Evolutionary conservation across 106 monocot species (phyloP), one percentile per base, ranked within the genome.

Genomic region (Hemerocallis citrina): DNA sequence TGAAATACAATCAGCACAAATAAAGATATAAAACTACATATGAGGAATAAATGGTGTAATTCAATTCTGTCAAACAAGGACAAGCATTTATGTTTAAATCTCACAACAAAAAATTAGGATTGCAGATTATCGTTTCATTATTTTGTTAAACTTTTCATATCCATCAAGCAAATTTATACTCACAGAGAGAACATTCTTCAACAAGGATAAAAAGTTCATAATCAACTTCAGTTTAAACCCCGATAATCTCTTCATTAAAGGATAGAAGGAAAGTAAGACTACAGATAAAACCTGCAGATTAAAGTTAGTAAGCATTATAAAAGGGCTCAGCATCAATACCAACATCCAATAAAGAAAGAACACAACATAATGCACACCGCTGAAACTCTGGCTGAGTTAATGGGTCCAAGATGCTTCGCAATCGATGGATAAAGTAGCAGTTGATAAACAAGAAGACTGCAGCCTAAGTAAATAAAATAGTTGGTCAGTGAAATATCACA

Each of bases 141-240:
- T n/a, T n/a, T n/a, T 47, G 21, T 21, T 11, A 22, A 47, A 10
- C 17, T 21, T 47, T 35, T 30, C 34, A 58, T 35, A 58, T 34
- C n/a, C n/a, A n/a, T 47, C 16, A 32, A 46, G 7, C 10, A 19
- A 63, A 44, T 33, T 15, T 63, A 28, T 54, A 90, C 95, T 86
- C 58, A 96, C 95, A 28, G 74, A 66, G 11, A 96, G 62, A 66
- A 75, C 24, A 73, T 74, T 84, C 67, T 84, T 90, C 76, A 84
- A 4, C 40, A 87, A 32, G 20, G 95, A 84, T 56, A 74, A 78
- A 74, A 55, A 76, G 63, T 77, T 84, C 4, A 86, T 39, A 52
- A 71, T 41, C 21, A 96, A 35, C 14, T 24, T 14, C 44, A 90
- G 90, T 44, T 7, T 52, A 66, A 69, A 16, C 24, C 86, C 95